Base-by-base conservation (phyloP, 177 flowering plant genomes). In the Tripterygium wilfordii region DNA sequence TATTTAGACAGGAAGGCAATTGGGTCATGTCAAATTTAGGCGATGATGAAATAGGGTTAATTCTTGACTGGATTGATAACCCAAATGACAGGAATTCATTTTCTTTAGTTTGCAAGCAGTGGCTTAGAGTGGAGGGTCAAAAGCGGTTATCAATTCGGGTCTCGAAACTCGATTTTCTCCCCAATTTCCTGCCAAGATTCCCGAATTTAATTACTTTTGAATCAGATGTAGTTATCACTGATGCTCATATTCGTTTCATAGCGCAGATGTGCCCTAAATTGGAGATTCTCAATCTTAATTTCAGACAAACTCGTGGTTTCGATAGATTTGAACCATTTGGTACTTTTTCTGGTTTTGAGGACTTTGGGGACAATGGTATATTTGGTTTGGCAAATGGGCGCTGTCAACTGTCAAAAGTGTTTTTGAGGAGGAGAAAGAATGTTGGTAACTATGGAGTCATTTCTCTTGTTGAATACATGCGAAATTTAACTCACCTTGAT, bases 41-140 rank as follows among this genome's bases (percentile, higher is more conserved):
- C 4, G 69, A 65, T 17, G 69, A 65, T 36, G 69, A 56, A 39
- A 22, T 66, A n/a, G 51, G 49, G 28, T 13, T 49, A 20, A 56
- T 66, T 33, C 43, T 61, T 30, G 53, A 49, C 18, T 30, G 25
- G 43, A 13, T 57, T 9, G 0, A 10, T 1, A 49, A 49, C 19
- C 9, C 10, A 10, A 41, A 43, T 17, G 62, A 61, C 31, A 41
- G 66, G 39, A 46, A 42, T 22, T 61, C 66, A 1, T 56, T 48
- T 44, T 51, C 65, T 42, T 47, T 19, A 10, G 66, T 66, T 3
- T 61, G 70, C 45, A 66, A 61, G 38, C 65, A 56, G 20, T 57
- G 66, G 70, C 40, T 47, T 13, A 41, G 62, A 32, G 62, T 66
- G 5, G 70, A 66, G 31, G 70, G 66, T 15, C 38, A 37, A 15